Conservation (phyloP, 1,139 yeast genomes). For the Blastobotrys petasosporus region DNA sequence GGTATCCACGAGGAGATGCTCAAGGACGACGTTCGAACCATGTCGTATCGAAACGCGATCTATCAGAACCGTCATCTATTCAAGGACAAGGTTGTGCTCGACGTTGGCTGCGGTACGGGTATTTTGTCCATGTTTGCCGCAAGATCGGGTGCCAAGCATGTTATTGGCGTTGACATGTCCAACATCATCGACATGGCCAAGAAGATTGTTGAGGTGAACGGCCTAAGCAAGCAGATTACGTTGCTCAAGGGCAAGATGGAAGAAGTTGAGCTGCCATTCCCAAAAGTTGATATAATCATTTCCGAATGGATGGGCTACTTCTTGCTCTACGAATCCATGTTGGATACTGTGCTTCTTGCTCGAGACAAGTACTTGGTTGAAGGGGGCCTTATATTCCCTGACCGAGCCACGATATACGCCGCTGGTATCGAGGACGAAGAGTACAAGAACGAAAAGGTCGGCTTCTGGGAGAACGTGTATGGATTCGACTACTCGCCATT, state of each 20-base stretch:
- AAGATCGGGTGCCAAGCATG: slow-evolving; percentile 95
- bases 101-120: slow-evolving; percentile 99
- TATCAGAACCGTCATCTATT: slow-evolving; percentile 83
- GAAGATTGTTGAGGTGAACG: slow-evolving; percentile 77
- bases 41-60: slow-evolving; percentile 89
- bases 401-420: slow-evolving; percentile 81
- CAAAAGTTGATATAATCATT: slow-evolving; percentile 84
- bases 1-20: slow-evolving; percentile 99
- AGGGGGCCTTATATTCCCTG: slow-evolving; percentile 93
- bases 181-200: slow-evolving; percentile 92
- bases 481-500: slow-evolving; percentile 88
- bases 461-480: slow-evolving; percentile 94
- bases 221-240: slow-evolving; percentile 81
- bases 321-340: slow-evolving; percentile 91
- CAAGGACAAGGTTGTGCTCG: slow-evolving; percentile 91
- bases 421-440: slow-evolving; percentile 95
- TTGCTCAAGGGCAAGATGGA: slow-evolving; percentile 90
- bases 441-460: slow-evolving; percentile 87
- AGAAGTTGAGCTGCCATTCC: slow-evolving; percentile 76
- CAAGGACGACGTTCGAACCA: slow-evolving; percentile 88
- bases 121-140: slow-evolving; percentile 98
- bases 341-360: slow-evolving; percentile 92
- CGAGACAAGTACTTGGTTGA: slow-evolving; percentile 83
- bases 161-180: slow-evolving; percentile 95
- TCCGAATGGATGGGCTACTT: slow-evolving; percentile 99